These are phyloP conservation scores for Begonia fuchsioides DNA, from an alignment of 306 rosid genomes.

Conservation along the genomic window DNA sequence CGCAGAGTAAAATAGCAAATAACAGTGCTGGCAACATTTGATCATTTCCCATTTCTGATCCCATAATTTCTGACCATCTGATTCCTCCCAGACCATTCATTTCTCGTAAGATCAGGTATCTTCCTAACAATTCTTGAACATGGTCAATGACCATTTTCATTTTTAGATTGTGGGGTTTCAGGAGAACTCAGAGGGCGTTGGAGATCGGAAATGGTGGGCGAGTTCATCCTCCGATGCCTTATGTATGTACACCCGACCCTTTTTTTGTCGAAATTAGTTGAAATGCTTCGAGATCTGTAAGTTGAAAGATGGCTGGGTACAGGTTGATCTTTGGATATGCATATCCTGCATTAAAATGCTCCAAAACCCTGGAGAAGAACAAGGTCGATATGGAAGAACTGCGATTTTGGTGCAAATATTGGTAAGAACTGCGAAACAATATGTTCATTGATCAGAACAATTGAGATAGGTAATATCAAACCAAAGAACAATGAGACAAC, in stretches of 20 bases:
- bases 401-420: conserved; percentile 93
- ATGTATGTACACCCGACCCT: conserved; percentile 19
- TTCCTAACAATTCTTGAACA: no score
- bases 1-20: no score
- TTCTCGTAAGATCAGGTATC: no score
- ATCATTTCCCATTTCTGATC: no score
- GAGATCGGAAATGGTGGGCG: conserved; percentile 54
- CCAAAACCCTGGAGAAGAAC: conserved; percentile 62
- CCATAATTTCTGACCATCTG: no score
- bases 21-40: no score
- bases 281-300: no score
- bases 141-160: not conserved
- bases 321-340: conserved; percentile 77
- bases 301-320: not conserved
- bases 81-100: no score
- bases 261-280: no score
- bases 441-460: no score
- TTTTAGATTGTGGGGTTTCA: conserved; percentile 3
- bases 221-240: conserved; percentile 47
- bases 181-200: conserved; percentile 13
- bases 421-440: conserved; percentile 31
- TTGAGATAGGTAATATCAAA: no score
- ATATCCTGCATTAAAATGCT: conserved; percentile 88
- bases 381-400: conserved; percentile 49
- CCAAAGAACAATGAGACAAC: not conserved